phyloP scores from a whole-genome alignment of 441 rosid species.

The Erodium trifolium region DNA sequence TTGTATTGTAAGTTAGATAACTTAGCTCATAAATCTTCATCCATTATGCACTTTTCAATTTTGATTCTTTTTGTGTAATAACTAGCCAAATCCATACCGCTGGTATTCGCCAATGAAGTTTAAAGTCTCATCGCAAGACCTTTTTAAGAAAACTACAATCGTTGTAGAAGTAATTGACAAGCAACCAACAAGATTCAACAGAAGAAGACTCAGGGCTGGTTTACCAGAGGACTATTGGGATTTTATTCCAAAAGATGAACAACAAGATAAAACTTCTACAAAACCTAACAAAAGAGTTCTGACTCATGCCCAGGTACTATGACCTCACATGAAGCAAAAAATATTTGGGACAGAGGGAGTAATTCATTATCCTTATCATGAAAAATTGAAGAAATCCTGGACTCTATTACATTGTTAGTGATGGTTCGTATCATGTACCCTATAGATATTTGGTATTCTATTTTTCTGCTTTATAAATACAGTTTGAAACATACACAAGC shows the following conservation, averaged over 20 bases:
- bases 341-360: background rate
- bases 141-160: conserved; percentile 50
- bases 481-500: background rate
- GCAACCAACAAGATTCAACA: conserved; percentile 23
- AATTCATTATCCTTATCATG: background rate
- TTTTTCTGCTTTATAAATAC: background rate
- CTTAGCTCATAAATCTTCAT: conserved; percentile 16
- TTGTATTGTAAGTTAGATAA: conserved; percentile 54
- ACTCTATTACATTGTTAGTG: background rate
- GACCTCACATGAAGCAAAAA: background rate
- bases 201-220: conserved; percentile 25
- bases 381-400: background rate
- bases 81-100: conserved; percentile 41
- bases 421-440: background rate
- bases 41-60: conserved; percentile 12
- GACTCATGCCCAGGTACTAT: conserved; percentile 71
- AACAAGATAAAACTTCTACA: conserved; percentile 41
- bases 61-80: conserved; percentile 15
- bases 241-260: conserved; percentile 51
- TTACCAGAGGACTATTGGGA: conserved; percentile 79
- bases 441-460: background rate
- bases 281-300: conserved; percentile 54
- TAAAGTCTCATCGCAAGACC: conserved; percentile 55
- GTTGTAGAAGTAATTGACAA: conserved; percentile 56
- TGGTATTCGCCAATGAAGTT: conserved; percentile 82